Evolutionary conservation across 164 flowering plant species (phyloP).

Genomic region (Magnolia changhungtana): DNA sequence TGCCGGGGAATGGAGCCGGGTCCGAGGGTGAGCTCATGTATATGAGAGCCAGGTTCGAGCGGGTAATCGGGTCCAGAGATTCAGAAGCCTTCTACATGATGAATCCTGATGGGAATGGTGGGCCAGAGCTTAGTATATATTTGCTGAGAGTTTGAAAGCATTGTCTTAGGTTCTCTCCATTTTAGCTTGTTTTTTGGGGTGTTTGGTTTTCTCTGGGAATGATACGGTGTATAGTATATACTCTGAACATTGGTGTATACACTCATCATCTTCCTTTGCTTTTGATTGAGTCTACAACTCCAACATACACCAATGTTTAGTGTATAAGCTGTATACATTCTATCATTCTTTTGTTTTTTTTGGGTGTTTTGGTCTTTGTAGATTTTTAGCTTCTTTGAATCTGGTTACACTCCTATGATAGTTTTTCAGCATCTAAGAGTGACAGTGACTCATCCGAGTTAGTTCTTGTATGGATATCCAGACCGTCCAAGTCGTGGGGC

Average conservation of each 20-base stretch:
- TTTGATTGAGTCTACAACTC: neutral
- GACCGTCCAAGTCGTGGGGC: neutral
- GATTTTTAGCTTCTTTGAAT: neutral
- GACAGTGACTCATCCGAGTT: neutral
- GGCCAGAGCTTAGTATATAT: conserved; percentile 86
- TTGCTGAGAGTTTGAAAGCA: conserved; percentile 60
- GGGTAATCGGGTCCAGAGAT: conserved; percentile 85
- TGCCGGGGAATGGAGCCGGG: conserved; percentile 51
- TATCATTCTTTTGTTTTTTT: neutral
- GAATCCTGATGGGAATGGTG: conserved; percentile 77
- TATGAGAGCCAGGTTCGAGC: conserved; percentile 94
- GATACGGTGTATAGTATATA: neutral
- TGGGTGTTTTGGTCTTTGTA: neutral
- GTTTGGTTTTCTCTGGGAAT: neutral
- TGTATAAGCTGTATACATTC: neutral
- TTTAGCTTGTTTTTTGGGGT: neutral
- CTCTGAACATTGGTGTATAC: neutral
- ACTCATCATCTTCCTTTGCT: neutral
- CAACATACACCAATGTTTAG: neutral
- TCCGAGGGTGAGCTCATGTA: conserved; percentile 82
- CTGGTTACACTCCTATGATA: neutral
- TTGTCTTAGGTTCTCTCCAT: neutral
- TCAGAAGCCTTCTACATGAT: conserved; percentile 97
- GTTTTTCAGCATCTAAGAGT: neutral
- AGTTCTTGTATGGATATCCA: too few relatives aligned